Conservation (phyloP, 2,329 filamentous ascomycete genomes). For the Fusarium sp. region DNA sequence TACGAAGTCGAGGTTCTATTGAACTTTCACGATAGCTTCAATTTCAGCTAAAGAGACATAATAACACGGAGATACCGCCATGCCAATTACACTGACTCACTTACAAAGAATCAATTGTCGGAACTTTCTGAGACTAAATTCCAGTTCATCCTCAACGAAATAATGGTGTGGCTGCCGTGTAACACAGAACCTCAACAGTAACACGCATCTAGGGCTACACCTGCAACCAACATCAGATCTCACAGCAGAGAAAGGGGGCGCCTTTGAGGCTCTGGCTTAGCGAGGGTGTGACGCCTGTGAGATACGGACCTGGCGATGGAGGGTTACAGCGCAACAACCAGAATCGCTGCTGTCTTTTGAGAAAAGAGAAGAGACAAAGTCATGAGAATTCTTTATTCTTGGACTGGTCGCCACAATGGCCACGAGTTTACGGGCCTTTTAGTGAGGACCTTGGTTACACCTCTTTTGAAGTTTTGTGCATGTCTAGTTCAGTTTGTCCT, state of each 20-base stretch:
- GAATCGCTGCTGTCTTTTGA: not conserved
- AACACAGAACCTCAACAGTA: slow-evolving; percentile 25
- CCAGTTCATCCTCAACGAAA: slow-evolving; percentile 20
- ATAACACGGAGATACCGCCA: not conserved
- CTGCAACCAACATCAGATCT: slow-evolving; percentile 36
- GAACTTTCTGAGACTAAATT: slow-evolving; percentile 16
- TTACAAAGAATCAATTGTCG: not conserved
- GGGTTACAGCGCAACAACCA: slow-evolving; percentile 22
- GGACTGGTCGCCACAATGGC: slow-evolving; percentile 18
- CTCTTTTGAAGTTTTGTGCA: slow-evolving; percentile 27
- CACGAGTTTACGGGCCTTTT: slow-evolving; percentile 17
- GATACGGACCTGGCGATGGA: slow-evolving; percentile 29
- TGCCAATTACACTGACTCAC: not conserved
- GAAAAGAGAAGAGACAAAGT: not conserved
- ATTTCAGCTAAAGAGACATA: not conserved
- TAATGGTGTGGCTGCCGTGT: slow-evolving; percentile 17
- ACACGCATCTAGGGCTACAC: slow-evolving; percentile 17
- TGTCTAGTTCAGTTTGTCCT: slow-evolving; percentile 18
- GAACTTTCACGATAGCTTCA: slow-evolving; percentile 26
- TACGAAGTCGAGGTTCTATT: not conserved
- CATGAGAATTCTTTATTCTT: slow-evolving; percentile 9
- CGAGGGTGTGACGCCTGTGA: slow-evolving; percentile 37
- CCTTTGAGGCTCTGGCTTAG: slow-evolving; percentile 35
- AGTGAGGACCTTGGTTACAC: slow-evolving; percentile 10
- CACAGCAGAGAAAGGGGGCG: slow-evolving; percentile 16